Evolutionary conservation across 2,329 filamentous ascomycete genomes (phyloP), one percentile per base, ranked within the genome.

Genomic region (Fusarium dlaminii): DNA sequence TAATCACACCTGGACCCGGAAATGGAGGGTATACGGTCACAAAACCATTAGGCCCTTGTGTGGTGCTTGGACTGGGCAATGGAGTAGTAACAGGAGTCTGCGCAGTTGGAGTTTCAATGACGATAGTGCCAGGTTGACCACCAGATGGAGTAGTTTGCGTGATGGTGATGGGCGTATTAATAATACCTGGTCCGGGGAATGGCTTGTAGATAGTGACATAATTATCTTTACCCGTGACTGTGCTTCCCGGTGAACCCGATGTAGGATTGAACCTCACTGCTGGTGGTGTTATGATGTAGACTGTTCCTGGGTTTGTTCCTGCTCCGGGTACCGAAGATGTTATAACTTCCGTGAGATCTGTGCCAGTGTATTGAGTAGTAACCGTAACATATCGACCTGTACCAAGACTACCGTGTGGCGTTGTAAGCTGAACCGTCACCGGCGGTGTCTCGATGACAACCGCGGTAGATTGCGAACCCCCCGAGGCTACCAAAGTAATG

Each of bases 191-290:
- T 2, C 69, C 69, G 4, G 69, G 67, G 40, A 62, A 72, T 5
- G 69, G 69, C 17, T 51, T 58, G 42, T 55, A 72, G 6, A 72
- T 59, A 11, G 69, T 72, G 12, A 72, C 54, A 22, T 72, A 72
- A 17, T 60, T 60, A 18, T 71, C 66, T 6, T 15, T 60, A 15
- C 66, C 68, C 34, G 49, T 60, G 8, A 66, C 34, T 9, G 68
- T 70, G n/a, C 42, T 45, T 45, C n/a, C 24, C 12, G 42, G 42
- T 24, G 42, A 14, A 17, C 8, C 5, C 22, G 66, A 37, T 15
- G 66, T 66, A 37, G 62, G 49, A 18, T 20, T 32, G 12, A 66
- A 43, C 22, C 62, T 66, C 32, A 51, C 12, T 27, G 48, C 37
- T 22, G 66, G 55, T 17, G 66, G 66, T 15, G 55, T 61, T 51